A percentile compares a stretch with the other conserved stretches of the same genome.
Conservation (phyloP, 805 yeast genomes). For the Candida tibetensis region DNA sequence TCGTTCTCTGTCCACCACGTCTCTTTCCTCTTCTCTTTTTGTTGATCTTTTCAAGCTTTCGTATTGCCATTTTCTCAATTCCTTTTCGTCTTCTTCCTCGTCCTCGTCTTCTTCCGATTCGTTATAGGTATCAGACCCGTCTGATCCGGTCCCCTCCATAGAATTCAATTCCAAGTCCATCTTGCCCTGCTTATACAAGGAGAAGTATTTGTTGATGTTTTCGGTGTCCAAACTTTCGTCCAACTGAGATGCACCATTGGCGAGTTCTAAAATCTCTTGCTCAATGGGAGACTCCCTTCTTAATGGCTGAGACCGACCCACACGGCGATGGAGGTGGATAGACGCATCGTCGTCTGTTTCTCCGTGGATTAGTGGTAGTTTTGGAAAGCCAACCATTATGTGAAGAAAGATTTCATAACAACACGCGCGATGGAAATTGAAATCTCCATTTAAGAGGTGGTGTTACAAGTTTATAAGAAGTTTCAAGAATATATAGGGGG, state of each 20-base stretch:
- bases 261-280: constrained; percentile 18
- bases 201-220: constrained; percentile 9
- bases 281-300: constrained; percentile 17
- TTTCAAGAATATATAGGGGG: no score
- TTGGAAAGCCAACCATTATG: constrained; percentile 26
- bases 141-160: constrained; percentile 7
- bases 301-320: constrained; percentile 40
- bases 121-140: constrained; percentile 8
- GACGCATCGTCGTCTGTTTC: constrained; percentile 44
- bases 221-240: constrained; percentile 5
- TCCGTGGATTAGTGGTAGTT: constrained; percentile 35
- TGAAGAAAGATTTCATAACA: background rate
- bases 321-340: constrained; percentile 34
- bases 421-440: no score
- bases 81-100: constrained; percentile 7
- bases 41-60: background rate
- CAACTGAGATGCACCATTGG: constrained; percentile 9
- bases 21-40: background rate
- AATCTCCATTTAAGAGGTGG: no score
- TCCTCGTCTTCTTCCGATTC: constrained; percentile 13
- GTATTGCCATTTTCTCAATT: constrained; percentile 1
- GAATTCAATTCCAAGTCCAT: constrained; percentile 3
- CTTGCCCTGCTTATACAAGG: constrained; percentile 9
- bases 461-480: no score
- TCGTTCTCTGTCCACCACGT: background rate